Percentiles rank a stretch among this genome's conserved stretches.
phyloP scores from a whole-genome alignment of 1,284 basidiomycete species.

The Boletellus sp. region DNA sequence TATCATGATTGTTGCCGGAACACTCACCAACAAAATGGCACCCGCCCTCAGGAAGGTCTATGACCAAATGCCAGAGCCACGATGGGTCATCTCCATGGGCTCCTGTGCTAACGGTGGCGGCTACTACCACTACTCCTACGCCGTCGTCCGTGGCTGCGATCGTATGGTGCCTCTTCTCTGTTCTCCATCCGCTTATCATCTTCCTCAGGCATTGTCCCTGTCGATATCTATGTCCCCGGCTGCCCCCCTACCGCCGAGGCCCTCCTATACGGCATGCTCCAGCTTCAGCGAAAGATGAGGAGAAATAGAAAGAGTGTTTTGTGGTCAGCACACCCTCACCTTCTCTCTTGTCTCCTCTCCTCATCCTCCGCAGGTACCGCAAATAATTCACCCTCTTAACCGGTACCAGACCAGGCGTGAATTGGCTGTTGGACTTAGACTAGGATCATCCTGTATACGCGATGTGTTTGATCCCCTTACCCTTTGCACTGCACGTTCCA shows the following conservation, averaged over 20 bases:
- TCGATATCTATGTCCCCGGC: slow-evolving; percentile 95
- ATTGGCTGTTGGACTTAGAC: slow-evolving; percentile 21
- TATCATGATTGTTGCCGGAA: slow-evolving; percentile 99
- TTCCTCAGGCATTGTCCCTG: slow-evolving; percentile 83
- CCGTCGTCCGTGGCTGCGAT: slow-evolving; percentile 98
- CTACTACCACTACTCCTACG: slow-evolving; percentile 98
- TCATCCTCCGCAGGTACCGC: slow-evolving; percentile 25
- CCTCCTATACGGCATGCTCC: slow-evolving; percentile 89
- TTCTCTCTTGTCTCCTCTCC: neutral
- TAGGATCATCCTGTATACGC: slow-evolving; percentile 25
- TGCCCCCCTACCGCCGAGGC: slow-evolving; percentile 95
- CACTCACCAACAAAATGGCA: slow-evolving; percentile 99
- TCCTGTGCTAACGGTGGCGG: slow-evolving; percentile 98
- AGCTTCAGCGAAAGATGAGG: slow-evolving; percentile 96
- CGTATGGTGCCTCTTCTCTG: slow-evolving; percentile 47
- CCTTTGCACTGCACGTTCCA: neutral
- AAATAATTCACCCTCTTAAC: slow-evolving; percentile 16
- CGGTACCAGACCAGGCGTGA: slow-evolving; percentile 2
- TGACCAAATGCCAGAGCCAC: slow-evolving; percentile 96
- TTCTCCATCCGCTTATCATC: neutral
- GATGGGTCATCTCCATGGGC: slow-evolving; percentile 99
- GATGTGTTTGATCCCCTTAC: slow-evolving; percentile 8
- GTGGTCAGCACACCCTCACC: slow-evolving; percentile 58
- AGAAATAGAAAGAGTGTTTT: slow-evolving; percentile 84
- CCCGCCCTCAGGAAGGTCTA: slow-evolving; percentile 94